Base-by-base conservation (phyloP, 768 basidiomycete species). In the Hirschioporus abietinus region DNA sequence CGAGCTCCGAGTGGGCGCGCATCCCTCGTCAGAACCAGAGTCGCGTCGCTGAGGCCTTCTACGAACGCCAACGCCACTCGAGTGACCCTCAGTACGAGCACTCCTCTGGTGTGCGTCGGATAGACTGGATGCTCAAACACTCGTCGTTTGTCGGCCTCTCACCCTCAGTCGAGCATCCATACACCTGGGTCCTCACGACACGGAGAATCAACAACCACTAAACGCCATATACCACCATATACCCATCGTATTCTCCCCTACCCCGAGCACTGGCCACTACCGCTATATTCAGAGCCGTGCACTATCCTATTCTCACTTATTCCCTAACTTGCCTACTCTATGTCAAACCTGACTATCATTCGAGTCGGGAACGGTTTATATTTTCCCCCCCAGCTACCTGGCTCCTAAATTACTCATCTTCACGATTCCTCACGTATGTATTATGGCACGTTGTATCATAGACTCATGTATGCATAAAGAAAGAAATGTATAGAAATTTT, bases 51-150 rank as follows among this genome's bases (percentile, higher is more conserved):
- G 60, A 61, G 25, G 60, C 60, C 15, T 61, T 61, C 60, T 61
- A 61, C 30, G 60, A 25, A 4, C 60, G 60, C 23, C 24, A 25
- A 61, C 60, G 24, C 15, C 60, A 61, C 25, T 61, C 60, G 24
- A 34, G 25, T 8, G 60, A 61, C 17, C 60, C 60, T 17, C 60
- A 34, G 25, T 34, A 34, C 60, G 60, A 61, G 18, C 60, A 18
- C 12, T 18, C 17, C 60, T 34, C 24, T 1, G 60, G 60, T 9
- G 60, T 61, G 15, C 60, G 60, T 9, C 60, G 60, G 3, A 34
- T 61, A 12, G 60, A 61, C 30, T 61, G 60, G 60, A 4, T 61
- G 60, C 60, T 61, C 25, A 61, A 61, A 34, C 60, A 61, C 23
- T 15, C 60, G 3, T 25, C 60, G 3, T 61, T 61, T 23, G 60